Conservation (phyloP, 345 rosid species). For the Theobroma cacao region DNA sequence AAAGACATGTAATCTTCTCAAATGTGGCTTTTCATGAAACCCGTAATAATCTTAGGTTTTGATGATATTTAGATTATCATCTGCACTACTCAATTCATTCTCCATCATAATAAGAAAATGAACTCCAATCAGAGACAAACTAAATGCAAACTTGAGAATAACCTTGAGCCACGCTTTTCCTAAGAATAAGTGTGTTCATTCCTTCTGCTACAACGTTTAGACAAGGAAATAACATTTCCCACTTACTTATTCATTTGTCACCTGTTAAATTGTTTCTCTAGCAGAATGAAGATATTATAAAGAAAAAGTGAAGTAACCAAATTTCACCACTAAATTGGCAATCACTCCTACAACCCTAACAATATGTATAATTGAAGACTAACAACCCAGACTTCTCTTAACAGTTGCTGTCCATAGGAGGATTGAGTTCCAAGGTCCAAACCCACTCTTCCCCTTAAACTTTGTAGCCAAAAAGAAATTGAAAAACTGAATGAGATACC, state of each 20-base stretch:
- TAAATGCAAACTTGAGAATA: not conserved
- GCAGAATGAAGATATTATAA: not conserved
- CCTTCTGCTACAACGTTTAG: not conserved
- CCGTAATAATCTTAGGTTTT: not conserved
- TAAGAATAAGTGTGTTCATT: not conserved
- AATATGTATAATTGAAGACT: not conserved
- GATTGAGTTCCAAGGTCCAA: too few species aligned
- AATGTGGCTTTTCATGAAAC: not conserved
- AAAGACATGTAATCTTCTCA: not conserved
- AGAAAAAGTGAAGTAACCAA: not conserved
- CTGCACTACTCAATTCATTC: not conserved
- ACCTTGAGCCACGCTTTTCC: too few species aligned
- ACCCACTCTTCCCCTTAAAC: not conserved
- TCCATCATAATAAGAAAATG: not conserved
- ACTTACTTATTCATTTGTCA: not conserved
- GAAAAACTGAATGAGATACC: not conserved
- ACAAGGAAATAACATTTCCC: not conserved
- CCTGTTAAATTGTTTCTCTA: not conserved
- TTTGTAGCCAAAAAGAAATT: not conserved
- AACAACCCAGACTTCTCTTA: not conserved
- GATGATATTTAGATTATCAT: not conserved
- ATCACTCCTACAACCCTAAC: not conserved
- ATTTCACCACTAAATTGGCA: not conserved
- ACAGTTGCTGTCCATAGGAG: too few species aligned
- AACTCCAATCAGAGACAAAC: not conserved